Base-by-base conservation (phyloP, 2,329 filamentous ascomycete genomes). In the Cryphonectria carpinicola region DNA sequence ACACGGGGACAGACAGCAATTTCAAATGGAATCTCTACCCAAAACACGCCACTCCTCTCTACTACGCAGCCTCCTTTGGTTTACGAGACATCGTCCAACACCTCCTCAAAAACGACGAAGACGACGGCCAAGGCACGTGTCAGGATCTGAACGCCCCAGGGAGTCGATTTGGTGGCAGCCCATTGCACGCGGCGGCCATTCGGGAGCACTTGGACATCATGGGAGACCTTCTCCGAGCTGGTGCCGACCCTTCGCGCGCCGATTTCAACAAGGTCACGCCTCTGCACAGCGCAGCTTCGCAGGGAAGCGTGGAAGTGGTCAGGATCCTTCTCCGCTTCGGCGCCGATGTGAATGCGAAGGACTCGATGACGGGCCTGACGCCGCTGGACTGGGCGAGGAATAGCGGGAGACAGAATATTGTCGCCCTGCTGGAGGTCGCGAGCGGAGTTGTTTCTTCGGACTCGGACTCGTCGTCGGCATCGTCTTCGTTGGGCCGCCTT, bases 21-120 rank as follows among this genome's bases (percentile, higher is more conserved):
- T 68, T 68, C 58, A 68, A 68, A 28, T 68, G 66, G 66, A 58
- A 64, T 39, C 35, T 68, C 25, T 68, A 68, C 35, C 66, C 66
- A 6, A 61, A 58, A 54, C 66, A 68, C 41, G 66, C 58, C 35
- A 52, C 66, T 39, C 28, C 66, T 49, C 43, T 68, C n/a, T 68
- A 68, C 32, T 68, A 68, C 28, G 66, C 66, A 19, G 66, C 66
- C 37, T 68, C 66, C 8, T 54, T 68, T 60, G 58, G 66, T 41
- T 22, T 68, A 28, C 22, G 22, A 25, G 56, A 41, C n/a, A 22
- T 64, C 14, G 56, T 49, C 14, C 46, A n/a, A 22, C 14, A 49
- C 19, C 46, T 49, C 6, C 46, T 49, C 46, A 13, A 46, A 13
- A 10, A 49, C 14, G 43, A 46, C 46, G 7, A 49, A 10, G 7